phyloP scores from a whole-genome alignment of 257 asterid genomes.

The Scutellaria barbata region DNA sequence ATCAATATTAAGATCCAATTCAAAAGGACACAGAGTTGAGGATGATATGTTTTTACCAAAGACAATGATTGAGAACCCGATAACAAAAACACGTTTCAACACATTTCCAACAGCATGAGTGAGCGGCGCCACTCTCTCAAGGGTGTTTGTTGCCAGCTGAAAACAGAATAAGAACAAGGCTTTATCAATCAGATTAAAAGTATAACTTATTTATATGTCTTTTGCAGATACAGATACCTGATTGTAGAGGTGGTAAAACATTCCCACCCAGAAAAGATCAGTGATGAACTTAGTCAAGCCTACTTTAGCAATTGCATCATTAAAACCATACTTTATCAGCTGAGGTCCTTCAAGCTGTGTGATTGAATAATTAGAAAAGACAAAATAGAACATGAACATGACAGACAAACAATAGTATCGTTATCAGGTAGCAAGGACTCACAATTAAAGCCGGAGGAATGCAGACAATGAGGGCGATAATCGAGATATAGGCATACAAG shows the following conservation, averaged over 20 bases:
- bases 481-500: slow-evolving; percentile 61
- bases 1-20: not conserved
- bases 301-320: slow-evolving; percentile 90
- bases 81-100: slow-evolving; percentile 97
- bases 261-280: slow-evolving; percentile 99
- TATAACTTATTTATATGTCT: no score
- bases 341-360: slow-evolving; percentile 86
- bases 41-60: slow-evolving; percentile 56
- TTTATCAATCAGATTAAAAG: no score
- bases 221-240: slow-evolving; percentile 55
- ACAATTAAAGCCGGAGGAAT: slow-evolving; percentile 72
- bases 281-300: slow-evolving; percentile 79
- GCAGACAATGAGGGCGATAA: slow-evolving; percentile 51
- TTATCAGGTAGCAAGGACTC: slow-evolving; percentile 9
- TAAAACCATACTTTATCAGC: slow-evolving; percentile 72
- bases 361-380: not conserved
- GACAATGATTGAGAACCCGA: slow-evolving; percentile 89
- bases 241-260: slow-evolving; percentile 98
- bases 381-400: slow-evolving; percentile 1
- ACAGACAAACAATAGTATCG: not conserved
- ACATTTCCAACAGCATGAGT: slow-evolving; percentile 99
- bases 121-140: slow-evolving; percentile 99
- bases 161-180: not conserved
- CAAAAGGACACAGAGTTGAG: not conserved
- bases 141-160: slow-evolving; percentile 98